These are phyloP conservation scores for Leccinum sublutescens DNA, from an alignment of 768 basidiomycete species.

Conservation along the genomic window DNA sequence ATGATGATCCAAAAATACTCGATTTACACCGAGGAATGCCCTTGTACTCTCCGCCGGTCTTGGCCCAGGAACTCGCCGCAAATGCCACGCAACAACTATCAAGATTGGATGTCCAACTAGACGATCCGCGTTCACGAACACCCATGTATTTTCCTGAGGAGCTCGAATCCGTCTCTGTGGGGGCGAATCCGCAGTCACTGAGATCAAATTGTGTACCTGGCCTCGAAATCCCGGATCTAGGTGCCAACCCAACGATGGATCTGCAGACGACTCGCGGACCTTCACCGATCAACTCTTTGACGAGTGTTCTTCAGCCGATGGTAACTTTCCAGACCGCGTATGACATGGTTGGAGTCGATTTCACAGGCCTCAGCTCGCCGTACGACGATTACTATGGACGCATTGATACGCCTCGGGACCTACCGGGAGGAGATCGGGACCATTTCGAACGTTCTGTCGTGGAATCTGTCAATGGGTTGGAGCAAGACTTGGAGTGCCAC, in stretches of 20 bases:
- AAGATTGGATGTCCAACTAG: slow-evolving; percentile 5
- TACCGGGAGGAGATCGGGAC: background rate
- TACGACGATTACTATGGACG: slow-evolving; percentile 4
- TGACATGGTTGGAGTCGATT: slow-evolving; percentile 11
- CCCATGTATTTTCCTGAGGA: slow-evolving; percentile 11
- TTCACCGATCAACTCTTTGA: slow-evolving; percentile 6
- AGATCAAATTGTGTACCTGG: background rate
- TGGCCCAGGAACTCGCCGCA: background rate
- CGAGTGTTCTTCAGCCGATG: slow-evolving; percentile 4
- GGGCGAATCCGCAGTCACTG: background rate
- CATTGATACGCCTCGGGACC: background rate
- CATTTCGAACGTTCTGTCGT: background rate
- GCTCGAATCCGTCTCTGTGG: background rate
- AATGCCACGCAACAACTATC: background rate
- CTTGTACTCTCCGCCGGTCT: slow-evolving; percentile 1
- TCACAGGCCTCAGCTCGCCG: slow-evolving; percentile 12
- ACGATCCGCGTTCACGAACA: background rate
- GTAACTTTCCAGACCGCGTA: slow-evolving; percentile 9
- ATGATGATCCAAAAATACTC: background rate
- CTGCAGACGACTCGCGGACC: background rate
- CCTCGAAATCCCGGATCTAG: background rate
- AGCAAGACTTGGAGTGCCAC: slow-evolving; percentile 1
- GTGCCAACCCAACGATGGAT: background rate
- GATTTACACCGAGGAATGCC: slow-evolving; percentile 6
- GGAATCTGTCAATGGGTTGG: background rate